Conservation (phyloP, 306 rosid genomes). For the Pyrus bretschneideri region DNA sequence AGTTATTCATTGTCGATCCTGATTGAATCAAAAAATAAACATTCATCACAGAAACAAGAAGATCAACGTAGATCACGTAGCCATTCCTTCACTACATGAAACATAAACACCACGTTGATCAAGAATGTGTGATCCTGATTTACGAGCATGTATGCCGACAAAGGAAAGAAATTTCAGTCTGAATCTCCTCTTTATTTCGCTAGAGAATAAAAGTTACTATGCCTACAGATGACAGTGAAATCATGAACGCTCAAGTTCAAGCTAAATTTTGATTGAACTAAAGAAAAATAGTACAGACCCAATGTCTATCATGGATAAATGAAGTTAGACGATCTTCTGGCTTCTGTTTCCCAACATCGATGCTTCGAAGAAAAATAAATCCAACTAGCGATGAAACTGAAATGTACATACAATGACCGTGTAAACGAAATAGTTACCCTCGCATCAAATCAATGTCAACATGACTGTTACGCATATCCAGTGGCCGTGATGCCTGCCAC, state of each 20-base stretch:
- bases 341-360: constrained; percentile 32
- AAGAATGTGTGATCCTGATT: too few relatives aligned
- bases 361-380: constrained; percentile 44
- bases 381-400: constrained; percentile 30
- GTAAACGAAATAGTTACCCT: constrained; percentile 41
- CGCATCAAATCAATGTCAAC: constrained; percentile 95
- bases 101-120: too few relatives aligned
- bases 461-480: constrained; percentile 82
- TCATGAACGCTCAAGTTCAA: constrained; percentile 20
- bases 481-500: constrained; percentile 61
- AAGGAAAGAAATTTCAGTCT: background rate
- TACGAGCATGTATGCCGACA: too few relatives aligned
- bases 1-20: background rate
- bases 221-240: constrained; percentile 1
- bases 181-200: background rate
- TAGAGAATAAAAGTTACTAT: background rate
- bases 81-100: background rate
- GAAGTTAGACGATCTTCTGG: constrained; percentile 41
- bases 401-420: constrained; percentile 28
- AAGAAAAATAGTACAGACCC: constrained; percentile 42
- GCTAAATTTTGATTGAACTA: constrained; percentile 29
- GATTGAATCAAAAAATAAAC: background rate
- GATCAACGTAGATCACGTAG: background rate
- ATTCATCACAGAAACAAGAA: background rate
- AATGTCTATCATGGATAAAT: constrained; percentile 34